Percentiles rank a stretch among this genome's conserved stretches.
phyloP scores from a whole-genome alignment of 108 stramenopile species.

The Seminavis robusta region DNA sequence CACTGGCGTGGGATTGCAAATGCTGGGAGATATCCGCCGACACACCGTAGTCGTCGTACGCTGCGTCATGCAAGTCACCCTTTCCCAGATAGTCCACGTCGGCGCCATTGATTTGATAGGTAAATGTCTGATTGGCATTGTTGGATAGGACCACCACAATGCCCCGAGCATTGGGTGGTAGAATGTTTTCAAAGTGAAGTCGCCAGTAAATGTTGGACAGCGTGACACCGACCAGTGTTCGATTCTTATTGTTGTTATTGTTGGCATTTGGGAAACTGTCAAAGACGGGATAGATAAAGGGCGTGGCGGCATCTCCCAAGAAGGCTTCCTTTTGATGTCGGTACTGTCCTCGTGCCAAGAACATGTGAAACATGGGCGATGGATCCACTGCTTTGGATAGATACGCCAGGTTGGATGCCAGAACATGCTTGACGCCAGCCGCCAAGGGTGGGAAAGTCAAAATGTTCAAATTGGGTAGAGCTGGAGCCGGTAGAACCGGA shows the following conservation, averaged over 20 bases:
- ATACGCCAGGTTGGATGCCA: not conserved
- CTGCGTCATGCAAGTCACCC: constrained; percentile 41
- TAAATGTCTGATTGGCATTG: constrained; percentile 26
- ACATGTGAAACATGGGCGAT: too few species aligned
- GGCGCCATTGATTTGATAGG: constrained; percentile 32
- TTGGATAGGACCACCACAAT: constrained; percentile 41
- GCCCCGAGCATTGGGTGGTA: constrained; percentile 43
- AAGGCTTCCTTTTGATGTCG: not conserved
- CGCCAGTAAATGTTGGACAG: constrained; percentile 35
- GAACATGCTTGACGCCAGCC: not conserved
- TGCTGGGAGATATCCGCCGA: not conserved
- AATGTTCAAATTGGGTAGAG: not conserved
- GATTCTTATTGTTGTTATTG: not conserved
- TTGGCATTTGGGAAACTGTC: not conserved
- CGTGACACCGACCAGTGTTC: constrained; percentile 3
- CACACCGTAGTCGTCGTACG: constrained; percentile 9
- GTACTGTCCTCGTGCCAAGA: not conserved
- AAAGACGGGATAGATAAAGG: constrained; percentile 23
- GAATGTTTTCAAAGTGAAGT: constrained; percentile 21
- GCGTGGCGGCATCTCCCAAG: constrained; percentile 10
- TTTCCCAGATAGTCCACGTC: constrained; percentile 25
- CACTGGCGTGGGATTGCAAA: not conserved
- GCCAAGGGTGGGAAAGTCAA: too few species aligned
- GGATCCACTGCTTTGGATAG: not conserved
- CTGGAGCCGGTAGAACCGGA: too few species aligned